Conservation (phyloP, 2,329 filamentous ascomycete species). For the Fusarium sterilihyphosum region DNA sequence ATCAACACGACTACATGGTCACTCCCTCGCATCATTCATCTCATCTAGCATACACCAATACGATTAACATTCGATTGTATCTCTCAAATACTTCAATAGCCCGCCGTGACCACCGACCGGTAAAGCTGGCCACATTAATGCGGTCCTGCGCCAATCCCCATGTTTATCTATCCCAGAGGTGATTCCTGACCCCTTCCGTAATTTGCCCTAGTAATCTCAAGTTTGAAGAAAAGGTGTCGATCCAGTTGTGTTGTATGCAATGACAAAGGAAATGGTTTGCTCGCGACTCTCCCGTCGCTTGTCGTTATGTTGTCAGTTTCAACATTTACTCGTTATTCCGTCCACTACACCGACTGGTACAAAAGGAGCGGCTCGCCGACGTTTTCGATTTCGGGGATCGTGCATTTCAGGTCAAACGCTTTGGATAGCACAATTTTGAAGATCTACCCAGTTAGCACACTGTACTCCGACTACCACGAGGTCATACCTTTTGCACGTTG, state of each 20-base stretch:
- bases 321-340: constrained; percentile 35
- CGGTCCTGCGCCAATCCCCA: constrained; percentile 30
- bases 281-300: constrained; percentile 16
- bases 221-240: constrained; percentile 33
- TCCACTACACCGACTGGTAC: constrained; percentile 72
- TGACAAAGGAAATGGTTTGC: constrained; percentile 37
- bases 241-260: constrained; percentile 35
- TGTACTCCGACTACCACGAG: background rate
- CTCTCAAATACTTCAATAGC: constrained; percentile 30
- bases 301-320: constrained; percentile 37
- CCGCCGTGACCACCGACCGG: constrained; percentile 30
- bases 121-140: constrained; percentile 29
- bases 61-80: constrained; percentile 34
- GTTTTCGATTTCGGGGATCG: constrained; percentile 98
- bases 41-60: constrained; percentile 34
- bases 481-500: constrained; percentile 90
- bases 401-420: constrained; percentile 98
- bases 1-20: background rate
- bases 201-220: constrained; percentile 35
- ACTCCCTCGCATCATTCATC: background rate
- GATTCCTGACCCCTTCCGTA: constrained; percentile 36
- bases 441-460: constrained; percentile 68
- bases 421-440: constrained; percentile 99
- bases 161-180: constrained; percentile 39
- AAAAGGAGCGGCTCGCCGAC: constrained; percentile 94